phyloP scores from a whole-genome alignment of 2,329 filamentous ascomycete species.

The Fusarium sp. region DNA sequence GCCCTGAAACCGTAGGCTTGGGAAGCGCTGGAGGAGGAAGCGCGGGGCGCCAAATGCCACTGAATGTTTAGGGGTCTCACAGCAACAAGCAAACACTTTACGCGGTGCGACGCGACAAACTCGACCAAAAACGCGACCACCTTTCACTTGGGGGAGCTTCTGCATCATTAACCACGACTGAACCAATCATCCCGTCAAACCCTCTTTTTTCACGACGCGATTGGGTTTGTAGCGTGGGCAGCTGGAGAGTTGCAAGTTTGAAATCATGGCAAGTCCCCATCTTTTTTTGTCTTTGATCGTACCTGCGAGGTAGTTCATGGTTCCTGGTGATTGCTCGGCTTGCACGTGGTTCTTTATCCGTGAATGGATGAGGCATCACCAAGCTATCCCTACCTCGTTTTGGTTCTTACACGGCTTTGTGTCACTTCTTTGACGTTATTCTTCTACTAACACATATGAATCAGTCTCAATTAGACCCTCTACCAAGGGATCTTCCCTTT shows the following conservation, averaged over 20 bases:
- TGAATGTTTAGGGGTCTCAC: constrained; percentile 29
- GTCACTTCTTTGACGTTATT: neutral
- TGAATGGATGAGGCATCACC: constrained; percentile 19
- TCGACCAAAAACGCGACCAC: constrained; percentile 27
- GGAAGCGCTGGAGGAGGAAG: constrained; percentile 15
- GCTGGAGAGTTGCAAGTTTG: constrained; percentile 8
- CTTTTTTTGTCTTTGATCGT: neutral
- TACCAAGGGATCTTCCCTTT: constrained; percentile 89
- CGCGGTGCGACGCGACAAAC: constrained; percentile 48
- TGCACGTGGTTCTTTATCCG: neutral
- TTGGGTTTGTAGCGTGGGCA: constrained; percentile 21
- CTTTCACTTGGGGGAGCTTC: constrained; percentile 2
- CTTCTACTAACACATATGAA: constrained; percentile 55
- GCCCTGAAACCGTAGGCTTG: constrained; percentile 40
- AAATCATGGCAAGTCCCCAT: constrained; percentile 35
- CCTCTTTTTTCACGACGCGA: constrained; percentile 3
- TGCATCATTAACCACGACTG: constrained; percentile 22
- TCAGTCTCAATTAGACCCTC: constrained; percentile 89
- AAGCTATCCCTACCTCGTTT: neutral
- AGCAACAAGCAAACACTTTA: constrained; percentile 49
- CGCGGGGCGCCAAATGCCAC: constrained; percentile 25
- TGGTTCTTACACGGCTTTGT: neutral
- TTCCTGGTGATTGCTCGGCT: constrained; percentile 6
- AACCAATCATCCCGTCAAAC: constrained; percentile 29
- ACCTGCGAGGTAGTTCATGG: neutral